Percentiles rank a stretch among this genome's conserved stretches.
Evolutionary conservation across 176 grass and related monocot species (phyloP).

Genomic region (Phragmites australis): DNA sequence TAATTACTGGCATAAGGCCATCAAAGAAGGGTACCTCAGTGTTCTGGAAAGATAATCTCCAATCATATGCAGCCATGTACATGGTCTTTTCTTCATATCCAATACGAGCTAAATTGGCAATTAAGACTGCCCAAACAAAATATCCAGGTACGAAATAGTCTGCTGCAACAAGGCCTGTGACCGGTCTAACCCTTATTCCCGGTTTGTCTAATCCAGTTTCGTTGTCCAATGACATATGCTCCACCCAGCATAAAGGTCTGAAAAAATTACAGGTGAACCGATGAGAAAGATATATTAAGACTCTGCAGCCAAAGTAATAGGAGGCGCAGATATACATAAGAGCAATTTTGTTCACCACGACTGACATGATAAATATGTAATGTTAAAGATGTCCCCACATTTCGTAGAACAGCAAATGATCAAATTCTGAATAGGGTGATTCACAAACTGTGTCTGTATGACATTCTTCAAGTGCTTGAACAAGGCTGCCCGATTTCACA

Average conservation of each 20-base stretch:
- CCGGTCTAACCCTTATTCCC: slow-evolving; percentile 82
- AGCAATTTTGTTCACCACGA: background rate
- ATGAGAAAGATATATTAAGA: slow-evolving; percentile 20
- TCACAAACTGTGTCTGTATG: background rate
- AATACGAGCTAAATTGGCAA: slow-evolving; percentile 96
- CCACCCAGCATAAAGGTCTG: slow-evolving; percentile 96
- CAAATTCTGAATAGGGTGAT: background rate
- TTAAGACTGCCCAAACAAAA: slow-evolving; percentile 98
- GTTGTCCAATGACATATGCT: slow-evolving; percentile 99
- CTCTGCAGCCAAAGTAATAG: slow-evolving; percentile 1
- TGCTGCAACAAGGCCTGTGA: slow-evolving; percentile 92
- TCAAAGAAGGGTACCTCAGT: slow-evolving; percentile 69
- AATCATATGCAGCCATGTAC: slow-evolving; percentile 99
- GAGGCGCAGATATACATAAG: background rate
- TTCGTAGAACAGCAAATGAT: background rate
- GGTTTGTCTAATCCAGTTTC: slow-evolving; percentile 95
- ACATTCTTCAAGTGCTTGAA: background rate
- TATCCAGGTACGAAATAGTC: slow-evolving; percentile 99
- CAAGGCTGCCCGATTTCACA: background rate
- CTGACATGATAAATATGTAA: background rate
- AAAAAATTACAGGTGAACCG: slow-evolving; percentile 35
- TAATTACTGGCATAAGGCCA: slow-evolving; percentile 14
- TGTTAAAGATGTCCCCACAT: background rate
- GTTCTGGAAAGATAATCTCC: slow-evolving; percentile 97
- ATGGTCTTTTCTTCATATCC: slow-evolving; percentile 99